Evolutionary conservation across 176 grass and related monocot genomes (phyloP), one percentile per base, ranked within the genome.

Genomic region (Aegilops umbellulata): DNA sequence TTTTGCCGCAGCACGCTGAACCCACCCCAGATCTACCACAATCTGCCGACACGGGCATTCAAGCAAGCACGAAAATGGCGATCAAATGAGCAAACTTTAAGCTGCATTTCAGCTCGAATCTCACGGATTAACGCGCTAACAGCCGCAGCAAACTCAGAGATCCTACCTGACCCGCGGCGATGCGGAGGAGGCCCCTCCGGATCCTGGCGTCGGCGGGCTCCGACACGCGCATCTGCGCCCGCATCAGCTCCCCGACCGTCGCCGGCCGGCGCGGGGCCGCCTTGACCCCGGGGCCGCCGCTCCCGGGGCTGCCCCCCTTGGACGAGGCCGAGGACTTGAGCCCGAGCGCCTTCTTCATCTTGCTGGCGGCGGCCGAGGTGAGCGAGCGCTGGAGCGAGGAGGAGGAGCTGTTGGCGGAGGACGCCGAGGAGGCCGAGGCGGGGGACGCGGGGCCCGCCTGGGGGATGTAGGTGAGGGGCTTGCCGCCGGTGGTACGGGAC

Each of bases 331-430:
- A 90, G 64, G 96, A 95, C 84, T 90, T 95, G 58, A 98, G 86
- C 20, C 93, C 96, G 38, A 98, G 93, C 31, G 96, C 96, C 93
- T 89, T 95, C 90, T 98, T 98, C 89, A 98, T 90, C 93, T 98
- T 98, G 86, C 96, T 98, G 44, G 96, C 94, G 27, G 96, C 93
- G 20, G 94, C 88, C 22, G 96, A 98, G 76, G 96, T 98, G 41
- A 98, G 86, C 57, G 96, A 95, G 64, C 90, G 90, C 88, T 98
- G 96, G 68, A 95, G 84, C 65, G 92, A 88, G 6, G 96, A 19
- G 22, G 95, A 92, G 46, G 76, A 34, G 0, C 87, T 82, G 19
- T 30, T 78, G 11, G 74, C 35, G 3, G 89, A 88, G 1, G 91
- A 71, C 0, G 88, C 9, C 13, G 91, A 85, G 17, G 87, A 79